Evolutionary conservation across 2,329 filamentous ascomycete genomes (phyloP).

Genomic region (Trichoderma polysporum): DNA sequence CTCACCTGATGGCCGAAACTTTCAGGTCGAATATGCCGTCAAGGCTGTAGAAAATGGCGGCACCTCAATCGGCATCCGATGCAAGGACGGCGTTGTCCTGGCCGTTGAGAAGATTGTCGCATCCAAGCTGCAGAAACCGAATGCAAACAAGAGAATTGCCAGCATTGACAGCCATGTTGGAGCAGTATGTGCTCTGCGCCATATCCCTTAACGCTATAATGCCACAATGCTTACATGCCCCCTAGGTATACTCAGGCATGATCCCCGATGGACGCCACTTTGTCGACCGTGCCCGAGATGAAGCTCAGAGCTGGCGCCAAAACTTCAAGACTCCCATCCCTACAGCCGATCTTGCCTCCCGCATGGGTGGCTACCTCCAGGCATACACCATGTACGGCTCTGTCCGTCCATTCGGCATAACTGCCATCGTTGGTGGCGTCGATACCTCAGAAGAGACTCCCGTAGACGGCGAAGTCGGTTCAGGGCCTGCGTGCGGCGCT

Average conservation of each 20-base stretch:
- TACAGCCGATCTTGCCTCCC: conserved; percentile 80
- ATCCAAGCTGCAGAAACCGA: conserved; percentile 92
- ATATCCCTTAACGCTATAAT: neutral
- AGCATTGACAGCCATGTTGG: conserved; percentile 92
- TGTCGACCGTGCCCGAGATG: conserved; percentile 88
- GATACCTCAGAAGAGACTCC: conserved; percentile 82
- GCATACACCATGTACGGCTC: conserved; percentile 97
- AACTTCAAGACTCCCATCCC: conserved; percentile 95
- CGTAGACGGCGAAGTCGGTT: conserved; percentile 88
- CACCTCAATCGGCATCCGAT: conserved; percentile 92
- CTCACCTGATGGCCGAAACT: conserved; percentile 97
- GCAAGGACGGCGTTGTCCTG: conserved; percentile 94
- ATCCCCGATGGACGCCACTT: conserved; percentile 95
- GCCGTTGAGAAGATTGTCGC: conserved; percentile 95
- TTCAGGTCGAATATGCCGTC: conserved; percentile 97
- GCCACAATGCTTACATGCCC: conserved; percentile 14
- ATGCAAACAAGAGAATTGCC: conserved; percentile 95
- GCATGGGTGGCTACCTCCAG: conserved; percentile 95
- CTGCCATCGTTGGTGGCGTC: conserved; percentile 89
- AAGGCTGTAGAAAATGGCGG: conserved; percentile 99
- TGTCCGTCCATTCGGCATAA: conserved; percentile 94
- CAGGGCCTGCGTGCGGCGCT: conserved; percentile 72
- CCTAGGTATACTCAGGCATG: conserved; percentile 87
- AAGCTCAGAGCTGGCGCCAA: conserved; percentile 86
- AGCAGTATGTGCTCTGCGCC: conserved; percentile 65